phyloP scores from a whole-genome alignment of 805 yeast species.

The Lipomyces yamanashiensis region DNA sequence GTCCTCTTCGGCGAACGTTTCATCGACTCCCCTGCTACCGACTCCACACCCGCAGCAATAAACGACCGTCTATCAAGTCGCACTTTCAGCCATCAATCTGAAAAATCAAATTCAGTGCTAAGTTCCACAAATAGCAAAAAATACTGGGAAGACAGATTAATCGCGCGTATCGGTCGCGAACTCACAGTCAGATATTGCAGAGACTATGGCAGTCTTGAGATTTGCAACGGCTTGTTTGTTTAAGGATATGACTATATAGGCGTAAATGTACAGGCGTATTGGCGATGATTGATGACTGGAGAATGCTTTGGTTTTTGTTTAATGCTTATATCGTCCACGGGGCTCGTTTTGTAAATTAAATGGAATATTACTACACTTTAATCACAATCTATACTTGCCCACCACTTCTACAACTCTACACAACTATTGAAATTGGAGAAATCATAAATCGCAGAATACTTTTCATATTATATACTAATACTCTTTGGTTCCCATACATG shows the following conservation, averaged over 20 bases:
- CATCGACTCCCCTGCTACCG: constrained; percentile 22
- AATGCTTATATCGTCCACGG: no score
- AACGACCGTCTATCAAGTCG: not conserved
- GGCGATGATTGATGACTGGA: no score
- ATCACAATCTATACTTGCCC: no score
- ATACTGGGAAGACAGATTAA: constrained; percentile 32
- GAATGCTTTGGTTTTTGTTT: no score
- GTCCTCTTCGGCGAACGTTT: constrained; percentile 44
- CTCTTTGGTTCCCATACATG: constrained; percentile 15
- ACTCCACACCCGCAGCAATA: not conserved
- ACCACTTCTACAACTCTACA: no score
- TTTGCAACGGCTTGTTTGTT: constrained; percentile 29
- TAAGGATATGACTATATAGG: no score
- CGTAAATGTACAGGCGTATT: no score
- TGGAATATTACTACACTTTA: no score
- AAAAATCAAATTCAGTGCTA: constrained; percentile 23
- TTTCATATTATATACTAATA: constrained; percentile 10
- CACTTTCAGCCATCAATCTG: constrained; percentile 4
- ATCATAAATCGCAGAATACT: constrained; percentile 11
- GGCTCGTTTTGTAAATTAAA: no score
- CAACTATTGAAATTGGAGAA: no score
- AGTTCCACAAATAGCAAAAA: constrained; percentile 21
- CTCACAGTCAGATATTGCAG: constrained; percentile 19
- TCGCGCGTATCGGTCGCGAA: constrained; percentile 32
- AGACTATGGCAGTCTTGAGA: constrained; percentile 32